Percentiles rank a stretch among this genome's conserved stretches.
phyloP scores from a whole-genome alignment of 2,329 filamentous ascomycete species.

The Cladosporium phlei region DNA sequence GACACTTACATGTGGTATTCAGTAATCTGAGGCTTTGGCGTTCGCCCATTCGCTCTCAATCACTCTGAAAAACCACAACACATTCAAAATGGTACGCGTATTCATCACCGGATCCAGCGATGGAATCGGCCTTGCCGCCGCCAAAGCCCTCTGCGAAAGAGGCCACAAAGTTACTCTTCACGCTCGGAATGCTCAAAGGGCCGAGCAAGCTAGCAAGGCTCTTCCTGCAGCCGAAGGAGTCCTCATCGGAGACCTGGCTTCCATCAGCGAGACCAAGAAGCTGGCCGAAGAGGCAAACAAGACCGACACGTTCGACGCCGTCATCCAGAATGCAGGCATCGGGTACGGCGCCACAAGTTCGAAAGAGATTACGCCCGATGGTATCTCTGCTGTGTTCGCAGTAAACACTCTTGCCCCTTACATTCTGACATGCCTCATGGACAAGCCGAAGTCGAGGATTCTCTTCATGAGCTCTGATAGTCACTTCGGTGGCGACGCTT shows the following conservation, averaged over 20 bases:
- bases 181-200: conserved; percentile 47
- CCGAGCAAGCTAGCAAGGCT: conserved; percentile 40
- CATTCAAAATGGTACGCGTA: conserved; percentile 28
- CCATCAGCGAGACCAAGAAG: conserved; percentile 45
- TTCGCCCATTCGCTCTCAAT: no score
- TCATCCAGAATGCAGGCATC: conserved; percentile 48
- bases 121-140: conserved; percentile 49
- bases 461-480: conserved; percentile 48
- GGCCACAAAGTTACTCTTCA: conserved; percentile 54
- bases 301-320: conserved; percentile 46
- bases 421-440: conserved; percentile 47
- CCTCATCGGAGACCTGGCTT: conserved; percentile 49
- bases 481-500: conserved; percentile 44
- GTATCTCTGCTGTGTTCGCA: conserved; percentile 45
- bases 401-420: conserved; percentile 55
- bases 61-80: no score
- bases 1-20: no score
- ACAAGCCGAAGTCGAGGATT: conserved; percentile 40
- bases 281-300: conserved; percentile 48
- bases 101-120: conserved; percentile 55
- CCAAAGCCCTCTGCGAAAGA: conserved; percentile 43
- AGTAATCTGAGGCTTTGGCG: no score
- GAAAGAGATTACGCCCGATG: conserved; percentile 38
- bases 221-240: conserved; percentile 47
- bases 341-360: conserved; percentile 33